These are phyloP conservation scores for Podaxis sp. DNA, from an alignment of 768 basidiomycete species.

Conservation along the genomic window DNA sequence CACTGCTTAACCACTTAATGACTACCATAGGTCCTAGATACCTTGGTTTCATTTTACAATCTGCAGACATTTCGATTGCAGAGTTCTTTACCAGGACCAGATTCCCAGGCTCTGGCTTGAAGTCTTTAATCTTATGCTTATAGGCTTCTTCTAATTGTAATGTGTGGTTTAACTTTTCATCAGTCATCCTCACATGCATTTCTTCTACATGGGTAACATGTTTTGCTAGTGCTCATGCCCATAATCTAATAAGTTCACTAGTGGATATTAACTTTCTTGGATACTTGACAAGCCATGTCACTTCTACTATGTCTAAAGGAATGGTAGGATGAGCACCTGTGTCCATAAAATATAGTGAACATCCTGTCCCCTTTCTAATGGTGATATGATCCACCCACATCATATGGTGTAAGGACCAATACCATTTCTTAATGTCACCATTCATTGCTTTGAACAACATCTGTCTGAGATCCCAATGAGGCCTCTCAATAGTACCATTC, in stretches of 20 bases:
- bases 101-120: too few relatives aligned
- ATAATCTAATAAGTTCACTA: conserved; percentile 12
- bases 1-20: too few relatives aligned
- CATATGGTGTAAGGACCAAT: conserved; percentile 22
- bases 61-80: too few relatives aligned
- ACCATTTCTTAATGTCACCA: conserved; percentile 31
- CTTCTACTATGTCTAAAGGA: conserved; percentile 28
- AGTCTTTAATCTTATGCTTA: too few relatives aligned
- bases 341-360: conserved; percentile 30
- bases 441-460: conserved; percentile 22
- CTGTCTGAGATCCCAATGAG: conserved; percentile 23
- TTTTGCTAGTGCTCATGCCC: too few relatives aligned
- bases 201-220: too few relatives aligned
- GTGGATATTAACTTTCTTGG: conserved; percentile 18
- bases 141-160: too few relatives aligned
- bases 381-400: conserved; percentile 36
- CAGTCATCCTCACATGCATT: too few relatives aligned
- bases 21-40: too few relatives aligned
- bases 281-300: conserved; percentile 25
- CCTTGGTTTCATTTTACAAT: too few relatives aligned
- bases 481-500: conserved; percentile 22
- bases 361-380: conserved; percentile 22
- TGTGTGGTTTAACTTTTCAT: too few relatives aligned
- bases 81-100: too few relatives aligned
- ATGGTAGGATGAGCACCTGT: conserved; percentile 31